These are phyloP conservation scores for Pseudogymnoascus sp. DNA, from an alignment of 2,329 filamentous ascomycete species.

Conservation along the genomic window DNA sequence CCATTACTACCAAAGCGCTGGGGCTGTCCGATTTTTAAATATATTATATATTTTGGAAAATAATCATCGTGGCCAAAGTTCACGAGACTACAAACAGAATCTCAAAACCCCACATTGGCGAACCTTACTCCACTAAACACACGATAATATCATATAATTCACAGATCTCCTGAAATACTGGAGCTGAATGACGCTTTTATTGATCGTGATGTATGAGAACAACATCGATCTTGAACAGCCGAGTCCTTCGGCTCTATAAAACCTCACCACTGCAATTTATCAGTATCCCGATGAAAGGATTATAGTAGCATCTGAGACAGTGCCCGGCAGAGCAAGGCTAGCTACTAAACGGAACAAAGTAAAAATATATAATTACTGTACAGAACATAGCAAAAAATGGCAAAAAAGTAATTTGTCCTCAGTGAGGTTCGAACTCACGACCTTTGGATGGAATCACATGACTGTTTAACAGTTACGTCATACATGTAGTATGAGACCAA, in stretches of 20 bases:
- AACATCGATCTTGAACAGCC: not conserved
- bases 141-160: not conserved
- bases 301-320: no score
- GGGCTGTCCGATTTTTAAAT: not conserved
- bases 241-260: no score
- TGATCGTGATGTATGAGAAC: conserved; percentile 7
- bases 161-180: not conserved
- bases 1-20: not conserved
- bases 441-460: conserved; percentile 4
- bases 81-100: not conserved
- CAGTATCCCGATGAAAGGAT: no score
- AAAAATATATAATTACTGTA: not conserved
- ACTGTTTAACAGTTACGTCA: conserved; percentile 5
- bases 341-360: not conserved
- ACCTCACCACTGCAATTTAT: no score
- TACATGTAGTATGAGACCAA: conserved; percentile 27
- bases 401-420: not conserved
- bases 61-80: not conserved
- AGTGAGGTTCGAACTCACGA: conserved; percentile 12
- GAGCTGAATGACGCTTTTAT: not conserved
- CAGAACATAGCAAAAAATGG: not conserved
- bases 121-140: not conserved
- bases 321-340: no score
- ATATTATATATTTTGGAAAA: not conserved
- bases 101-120: not conserved